Evolutionary conservation across 164 flowering plant species (phyloP).

Genomic region (Vitis labrusca): DNA sequence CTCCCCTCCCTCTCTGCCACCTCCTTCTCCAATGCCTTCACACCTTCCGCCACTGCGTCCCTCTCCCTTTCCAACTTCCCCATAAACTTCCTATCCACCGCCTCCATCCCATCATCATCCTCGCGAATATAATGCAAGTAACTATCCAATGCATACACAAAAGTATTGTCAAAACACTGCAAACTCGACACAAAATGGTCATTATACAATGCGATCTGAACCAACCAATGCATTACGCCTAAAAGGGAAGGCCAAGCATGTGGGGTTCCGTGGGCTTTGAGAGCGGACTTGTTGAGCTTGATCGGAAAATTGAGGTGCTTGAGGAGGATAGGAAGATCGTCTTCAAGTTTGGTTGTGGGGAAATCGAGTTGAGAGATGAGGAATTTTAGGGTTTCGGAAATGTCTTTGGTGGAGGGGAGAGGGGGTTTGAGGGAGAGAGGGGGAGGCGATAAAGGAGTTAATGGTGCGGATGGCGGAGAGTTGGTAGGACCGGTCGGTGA

Average conservation of each 20-base stretch:
- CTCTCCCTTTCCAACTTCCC: conserved; percentile 47
- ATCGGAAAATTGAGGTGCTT: conserved; percentile 61
- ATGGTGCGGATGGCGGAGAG: conserved; percentile 53
- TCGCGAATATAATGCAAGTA: conserved; percentile 59
- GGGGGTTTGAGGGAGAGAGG: conserved; percentile 48
- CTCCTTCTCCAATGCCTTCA: conserved; percentile 29
- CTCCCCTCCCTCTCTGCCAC: conserved; percentile 38
- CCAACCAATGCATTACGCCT: conserved; percentile 82
- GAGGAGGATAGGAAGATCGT: conserved; percentile 56
- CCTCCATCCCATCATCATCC: conserved; percentile 59
- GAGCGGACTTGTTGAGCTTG: conserved; percentile 64
- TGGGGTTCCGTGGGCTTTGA: conserved; percentile 76
- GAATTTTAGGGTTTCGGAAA: conserved; percentile 50
- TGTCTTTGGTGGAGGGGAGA: conserved; percentile 53
- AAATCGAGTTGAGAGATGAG: conserved; percentile 51
- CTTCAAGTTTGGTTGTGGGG: conserved; percentile 49
- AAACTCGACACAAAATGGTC: conserved; percentile 22
- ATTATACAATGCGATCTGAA: conserved; percentile 47
- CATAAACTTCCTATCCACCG: conserved; percentile 38
- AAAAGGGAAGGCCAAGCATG: conserved; percentile 62
- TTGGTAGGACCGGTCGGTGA: conserved; percentile 57
- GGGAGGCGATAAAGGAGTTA: conserved; percentile 51
- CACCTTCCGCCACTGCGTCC: conserved; percentile 21
- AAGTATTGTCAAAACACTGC: too few relatives aligned
- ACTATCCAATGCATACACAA: conserved; percentile 35